phyloP scores from a whole-genome alignment of 208 protist species.

The Wallacemonas sp. region DNA sequence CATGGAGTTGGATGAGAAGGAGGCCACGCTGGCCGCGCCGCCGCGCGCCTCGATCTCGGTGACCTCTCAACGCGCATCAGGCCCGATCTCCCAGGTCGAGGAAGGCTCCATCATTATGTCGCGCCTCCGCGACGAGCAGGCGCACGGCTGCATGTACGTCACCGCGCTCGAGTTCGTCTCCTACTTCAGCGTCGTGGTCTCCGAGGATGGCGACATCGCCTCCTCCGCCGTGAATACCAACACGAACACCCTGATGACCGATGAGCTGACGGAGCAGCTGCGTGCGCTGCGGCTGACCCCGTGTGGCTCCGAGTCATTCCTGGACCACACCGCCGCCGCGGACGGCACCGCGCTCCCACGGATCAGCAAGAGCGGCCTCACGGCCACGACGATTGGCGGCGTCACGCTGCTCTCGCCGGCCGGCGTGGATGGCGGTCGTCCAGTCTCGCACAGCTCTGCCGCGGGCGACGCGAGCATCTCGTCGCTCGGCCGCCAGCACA shows the following conservation, averaged over 20 bases:
- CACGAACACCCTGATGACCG: neutral
- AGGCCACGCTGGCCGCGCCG: no score
- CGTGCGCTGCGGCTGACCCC: neutral
- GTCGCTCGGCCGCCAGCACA: neutral
- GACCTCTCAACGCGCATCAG: no score
- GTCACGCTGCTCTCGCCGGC: neutral
- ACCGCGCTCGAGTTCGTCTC: slow-evolving; percentile 14
- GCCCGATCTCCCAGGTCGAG: neutral
- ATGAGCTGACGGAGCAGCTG: slow-evolving; percentile 7
- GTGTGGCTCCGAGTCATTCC: neutral
- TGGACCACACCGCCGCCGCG: neutral
- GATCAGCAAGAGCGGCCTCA: neutral
- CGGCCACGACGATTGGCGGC: neutral
- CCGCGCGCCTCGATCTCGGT: no score
- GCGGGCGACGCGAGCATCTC: neutral
- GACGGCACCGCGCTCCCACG: neutral
- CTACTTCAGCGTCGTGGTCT: slow-evolving; percentile 12
- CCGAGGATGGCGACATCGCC: neutral
- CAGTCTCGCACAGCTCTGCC: slow-evolving; percentile 5
- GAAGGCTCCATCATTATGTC: neutral
- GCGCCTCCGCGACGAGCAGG: neutral
- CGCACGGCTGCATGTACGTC: neutral
- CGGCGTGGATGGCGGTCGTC: neutral
- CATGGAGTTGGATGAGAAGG: no score
- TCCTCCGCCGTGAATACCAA: neutral